phyloP scores from a whole-genome alignment of 2,329 filamentous ascomycete species.

The Colletotrichum sansevieriae region DNA sequence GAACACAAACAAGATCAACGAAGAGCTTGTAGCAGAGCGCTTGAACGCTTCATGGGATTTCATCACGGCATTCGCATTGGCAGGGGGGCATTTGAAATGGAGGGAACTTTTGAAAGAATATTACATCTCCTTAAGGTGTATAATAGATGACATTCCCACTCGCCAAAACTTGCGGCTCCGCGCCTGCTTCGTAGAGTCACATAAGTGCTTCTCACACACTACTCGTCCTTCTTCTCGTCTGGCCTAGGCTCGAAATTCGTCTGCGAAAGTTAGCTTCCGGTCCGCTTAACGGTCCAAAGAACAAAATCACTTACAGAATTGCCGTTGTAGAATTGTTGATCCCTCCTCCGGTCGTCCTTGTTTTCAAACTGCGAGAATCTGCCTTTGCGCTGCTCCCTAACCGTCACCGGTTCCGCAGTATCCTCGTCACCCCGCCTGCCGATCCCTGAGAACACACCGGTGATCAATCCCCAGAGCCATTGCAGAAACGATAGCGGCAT shows the following conservation, averaged over 20 bases:
- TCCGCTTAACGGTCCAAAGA: not conserved
- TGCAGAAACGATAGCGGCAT: conserved; percentile 48
- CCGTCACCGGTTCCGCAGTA: conserved; percentile 44
- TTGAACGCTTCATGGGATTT: conserved; percentile 9
- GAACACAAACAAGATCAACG: conserved; percentile 1
- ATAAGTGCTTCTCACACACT: too few species aligned
- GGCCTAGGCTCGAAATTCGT: conserved; percentile 77
- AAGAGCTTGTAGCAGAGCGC: not conserved
- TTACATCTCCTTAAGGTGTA: conserved; percentile 40
- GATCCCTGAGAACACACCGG: conserved; percentile 47
- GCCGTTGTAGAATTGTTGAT: conserved; percentile 88
- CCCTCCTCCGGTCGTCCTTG: conserved; percentile 64
- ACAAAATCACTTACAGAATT: conserved; percentile 75
- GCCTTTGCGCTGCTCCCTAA: conserved; percentile 44
- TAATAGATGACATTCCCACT: conserved; percentile 42
- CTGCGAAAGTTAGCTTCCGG: conserved; percentile 56
- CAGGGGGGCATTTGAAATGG: conserved; percentile 25
- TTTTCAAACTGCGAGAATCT: conserved; percentile 60
- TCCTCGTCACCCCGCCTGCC: conserved; percentile 39
- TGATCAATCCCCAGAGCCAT: conserved; percentile 50
- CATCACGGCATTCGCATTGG: conserved; percentile 25
- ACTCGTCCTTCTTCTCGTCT: conserved; percentile 61
- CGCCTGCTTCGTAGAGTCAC: not conserved
- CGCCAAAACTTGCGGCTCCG: not conserved
- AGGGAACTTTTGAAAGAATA: conserved; percentile 19